These are phyloP conservation scores for Xylariaceae sp. DNA, from an alignment of 2,329 filamentous ascomycete species.

Conservation along the genomic window DNA sequence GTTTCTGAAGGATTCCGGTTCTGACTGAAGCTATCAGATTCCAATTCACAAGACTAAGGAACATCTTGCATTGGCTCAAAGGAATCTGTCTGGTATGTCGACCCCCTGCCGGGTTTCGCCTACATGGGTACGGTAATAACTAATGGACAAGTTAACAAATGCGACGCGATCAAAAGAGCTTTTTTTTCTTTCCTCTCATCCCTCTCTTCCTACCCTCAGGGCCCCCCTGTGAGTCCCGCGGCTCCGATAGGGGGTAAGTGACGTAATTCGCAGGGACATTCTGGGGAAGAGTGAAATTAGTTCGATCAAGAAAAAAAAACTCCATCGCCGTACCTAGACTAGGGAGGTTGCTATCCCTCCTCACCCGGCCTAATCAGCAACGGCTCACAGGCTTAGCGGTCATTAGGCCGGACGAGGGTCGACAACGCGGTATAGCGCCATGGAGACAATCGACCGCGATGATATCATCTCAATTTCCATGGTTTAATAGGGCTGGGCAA, in stretches of 20 bases:
- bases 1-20: neutral
- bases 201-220: neutral
- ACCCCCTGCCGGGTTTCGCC: neutral
- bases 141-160: neutral
- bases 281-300: neutral
- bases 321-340: neutral
- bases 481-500: too few species aligned
- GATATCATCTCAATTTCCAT: neutral
- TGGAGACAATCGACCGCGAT: neutral
- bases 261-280: neutral
- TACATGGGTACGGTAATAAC: neutral
- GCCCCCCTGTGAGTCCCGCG: neutral
- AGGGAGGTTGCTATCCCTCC: too few species aligned
- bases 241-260: neutral
- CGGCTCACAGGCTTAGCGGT: neutral
- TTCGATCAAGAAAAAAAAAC: neutral
- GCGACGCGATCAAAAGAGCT: neutral
- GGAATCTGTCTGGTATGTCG: neutral
- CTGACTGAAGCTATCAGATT: neutral
- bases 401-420: neutral
- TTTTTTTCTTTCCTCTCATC: neutral
- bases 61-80: neutral
- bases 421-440: neutral
- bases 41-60: neutral
- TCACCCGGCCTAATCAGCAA: neutral